Conservation (phyloP, 192 early-diverging fungal species). For the Coemansia erecta region DNA sequence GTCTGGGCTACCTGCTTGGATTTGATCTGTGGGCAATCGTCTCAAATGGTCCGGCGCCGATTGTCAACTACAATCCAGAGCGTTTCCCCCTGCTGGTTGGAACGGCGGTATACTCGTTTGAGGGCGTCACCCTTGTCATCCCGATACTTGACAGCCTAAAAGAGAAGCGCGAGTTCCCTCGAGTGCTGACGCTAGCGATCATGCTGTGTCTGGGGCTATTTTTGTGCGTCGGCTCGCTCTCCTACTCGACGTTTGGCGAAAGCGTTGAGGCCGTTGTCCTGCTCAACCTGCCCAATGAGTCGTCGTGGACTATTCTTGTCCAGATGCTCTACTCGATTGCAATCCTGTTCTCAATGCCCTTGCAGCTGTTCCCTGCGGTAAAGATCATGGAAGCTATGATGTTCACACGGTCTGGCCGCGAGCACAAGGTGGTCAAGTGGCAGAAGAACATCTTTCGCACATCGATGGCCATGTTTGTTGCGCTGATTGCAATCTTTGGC, state of each 20-base stretch:
- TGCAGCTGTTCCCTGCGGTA: conserved; percentile 91
- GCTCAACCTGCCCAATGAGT: conserved; percentile 77
- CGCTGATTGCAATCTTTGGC: conserved; percentile 75
- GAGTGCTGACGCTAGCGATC: conserved; percentile 76
- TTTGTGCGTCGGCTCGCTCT: conserved; percentile 76
- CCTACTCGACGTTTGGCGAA: conserved; percentile 87
- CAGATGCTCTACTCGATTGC: conserved; percentile 89
- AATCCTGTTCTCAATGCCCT: conserved; percentile 92
- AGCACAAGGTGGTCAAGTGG: conserved; percentile 76
- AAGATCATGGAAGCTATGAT: conserved; percentile 87
- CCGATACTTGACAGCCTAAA: conserved; percentile 79
- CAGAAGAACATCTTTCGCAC: conserved; percentile 82
- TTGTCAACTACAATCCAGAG: conserved; percentile 75
- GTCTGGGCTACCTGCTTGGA: conserved; percentile 83
- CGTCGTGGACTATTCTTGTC: conserved; percentile 65
- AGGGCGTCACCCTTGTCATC: conserved; percentile 82
- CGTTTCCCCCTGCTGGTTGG: conserved; percentile 89
- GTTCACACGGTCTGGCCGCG: conserved; percentile 81
- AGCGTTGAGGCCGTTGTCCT: conserved; percentile 87
- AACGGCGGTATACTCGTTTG: conserved; percentile 92
- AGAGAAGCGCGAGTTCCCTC: conserved; percentile 78
- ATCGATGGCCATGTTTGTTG: conserved; percentile 62
- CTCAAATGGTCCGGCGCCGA: conserved; percentile 56
- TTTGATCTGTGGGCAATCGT: conserved; percentile 63
- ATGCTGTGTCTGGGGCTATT: conserved; percentile 79